These are phyloP conservation scores for Pythium chondricola DNA, from an alignment of 352 stramenopile genomes.

Conservation along the genomic window DNA sequence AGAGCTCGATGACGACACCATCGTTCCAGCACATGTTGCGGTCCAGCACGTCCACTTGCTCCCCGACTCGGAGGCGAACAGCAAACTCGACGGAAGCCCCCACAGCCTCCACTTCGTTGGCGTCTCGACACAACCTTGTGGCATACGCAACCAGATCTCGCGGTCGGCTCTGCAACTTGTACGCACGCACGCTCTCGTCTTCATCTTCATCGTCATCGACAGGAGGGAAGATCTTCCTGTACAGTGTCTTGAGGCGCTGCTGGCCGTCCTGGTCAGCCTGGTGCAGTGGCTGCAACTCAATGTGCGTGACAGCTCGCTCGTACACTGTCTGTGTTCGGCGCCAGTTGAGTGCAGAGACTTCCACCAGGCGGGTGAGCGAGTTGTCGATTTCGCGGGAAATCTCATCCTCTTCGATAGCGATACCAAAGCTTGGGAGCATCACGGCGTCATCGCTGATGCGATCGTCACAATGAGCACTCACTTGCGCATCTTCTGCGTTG, in stretches of 20 bases:
- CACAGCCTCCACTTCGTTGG: constrained; percentile 24
- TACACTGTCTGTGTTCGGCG: constrained; percentile 46
- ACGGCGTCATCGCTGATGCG: constrained; percentile 2
- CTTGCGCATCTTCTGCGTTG: constrained; percentile 1
- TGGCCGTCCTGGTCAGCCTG: constrained; percentile 33
- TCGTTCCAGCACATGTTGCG: constrained; percentile 75
- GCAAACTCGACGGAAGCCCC: constrained; percentile 67
- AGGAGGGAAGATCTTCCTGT: constrained; percentile 41
- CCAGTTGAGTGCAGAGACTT: constrained; percentile 72
- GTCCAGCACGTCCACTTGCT: constrained; percentile 77
- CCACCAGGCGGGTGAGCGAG: constrained; percentile 47
- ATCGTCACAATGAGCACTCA: neutral
- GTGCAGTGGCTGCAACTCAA: constrained; percentile 46
- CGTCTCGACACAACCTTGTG: constrained; percentile 16
- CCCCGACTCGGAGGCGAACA: constrained; percentile 39
- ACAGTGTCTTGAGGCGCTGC: constrained; percentile 51
- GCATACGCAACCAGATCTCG: constrained; percentile 53
- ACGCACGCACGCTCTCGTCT: constrained; percentile 13
- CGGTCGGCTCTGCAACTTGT: constrained; percentile 31
- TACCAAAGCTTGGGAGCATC: constrained; percentile 30
- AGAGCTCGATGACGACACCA: constrained; percentile 63
- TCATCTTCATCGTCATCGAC: constrained; percentile 1
- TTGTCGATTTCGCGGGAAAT: constrained; percentile 43
- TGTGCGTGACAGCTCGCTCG: constrained; percentile 44
- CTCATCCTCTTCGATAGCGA: constrained; percentile 69